These are phyloP conservation scores for Salix suchowensis DNA, from an alignment of 345 rosid species.

Conservation along the genomic window DNA sequence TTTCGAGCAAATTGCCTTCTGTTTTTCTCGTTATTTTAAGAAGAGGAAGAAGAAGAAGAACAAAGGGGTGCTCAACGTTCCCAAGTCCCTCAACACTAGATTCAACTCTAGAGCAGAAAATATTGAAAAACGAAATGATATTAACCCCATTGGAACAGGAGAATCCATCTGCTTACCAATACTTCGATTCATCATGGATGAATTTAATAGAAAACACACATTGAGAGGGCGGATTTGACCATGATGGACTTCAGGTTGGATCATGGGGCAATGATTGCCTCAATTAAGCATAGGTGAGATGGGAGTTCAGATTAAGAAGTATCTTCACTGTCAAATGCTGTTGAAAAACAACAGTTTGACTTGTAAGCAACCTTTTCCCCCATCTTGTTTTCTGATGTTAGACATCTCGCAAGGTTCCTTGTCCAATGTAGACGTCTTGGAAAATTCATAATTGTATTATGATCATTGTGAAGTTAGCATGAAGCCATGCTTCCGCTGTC, in stretches of 20 bases:
- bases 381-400: not conserved
- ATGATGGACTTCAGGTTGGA: not conserved
- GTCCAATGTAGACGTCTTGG: not conserved
- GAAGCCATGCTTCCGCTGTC: not conserved
- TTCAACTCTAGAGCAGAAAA: not conserved
- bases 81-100: too few species aligned
- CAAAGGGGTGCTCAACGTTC: too few species aligned
- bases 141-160: too few species aligned
- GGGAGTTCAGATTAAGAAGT: not conserved
- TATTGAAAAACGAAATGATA: not conserved
- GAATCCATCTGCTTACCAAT: too few species aligned
- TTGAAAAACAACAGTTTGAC: constrained; percentile 1
- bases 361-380: not conserved
- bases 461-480: not conserved
- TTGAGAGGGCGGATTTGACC: too few species aligned
- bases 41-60: too few species aligned
- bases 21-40: too few species aligned
- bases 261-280: not conserved
- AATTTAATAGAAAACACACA: not conserved
- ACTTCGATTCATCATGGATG: not conserved
- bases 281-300: not conserved
- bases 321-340: not conserved
- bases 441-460: not conserved
- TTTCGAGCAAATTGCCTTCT: too few species aligned
- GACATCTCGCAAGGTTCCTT: not conserved